These are phyloP conservation scores for Boletus eberwhitei DNA, from an alignment of 768 basidiomycete genomes.

Conservation along the genomic window DNA sequence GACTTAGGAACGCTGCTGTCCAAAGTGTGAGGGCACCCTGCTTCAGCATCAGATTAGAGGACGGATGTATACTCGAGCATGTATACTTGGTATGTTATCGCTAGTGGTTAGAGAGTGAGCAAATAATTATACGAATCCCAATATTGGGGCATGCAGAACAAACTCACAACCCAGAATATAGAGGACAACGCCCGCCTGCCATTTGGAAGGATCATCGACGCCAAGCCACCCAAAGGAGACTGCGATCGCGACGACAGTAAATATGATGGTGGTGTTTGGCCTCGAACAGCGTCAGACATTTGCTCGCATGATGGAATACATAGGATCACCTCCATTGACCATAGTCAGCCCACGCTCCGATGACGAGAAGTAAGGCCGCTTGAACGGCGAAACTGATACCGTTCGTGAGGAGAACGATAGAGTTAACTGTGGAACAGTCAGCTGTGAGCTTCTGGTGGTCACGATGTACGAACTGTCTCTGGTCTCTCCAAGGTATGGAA, in stretches of 20 bases:
- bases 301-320: background rate
- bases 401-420: conserved; percentile 75
- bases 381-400: conserved; percentile 79
- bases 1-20: conserved; percentile 79
- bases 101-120: conserved; percentile 27
- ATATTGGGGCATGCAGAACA: too few species aligned
- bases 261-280: conserved; percentile 75
- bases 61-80: background rate
- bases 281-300: conserved; percentile 29
- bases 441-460: background rate
- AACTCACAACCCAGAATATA: conserved; percentile 63
- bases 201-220: conserved; percentile 60
- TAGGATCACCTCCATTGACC: conserved; percentile 63
- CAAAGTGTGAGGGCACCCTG: conserved; percentile 74
- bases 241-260: conserved; percentile 60
- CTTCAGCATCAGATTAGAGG: background rate
- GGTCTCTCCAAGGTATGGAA: conserved; percentile 59
- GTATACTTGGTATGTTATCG: conserved; percentile 67
- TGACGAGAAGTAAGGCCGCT: conserved; percentile 57
- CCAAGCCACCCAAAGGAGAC: conserved; percentile 80
- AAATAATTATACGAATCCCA: background rate
- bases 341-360: conserved; percentile 82
- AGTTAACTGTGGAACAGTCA: conserved; percentile 51
- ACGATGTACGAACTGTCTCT: conserved; percentile 50
- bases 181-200: conserved; percentile 57